Base-by-base conservation (phyloP, 129 eudicot genomes). In the Deinandra increscens region DNA sequence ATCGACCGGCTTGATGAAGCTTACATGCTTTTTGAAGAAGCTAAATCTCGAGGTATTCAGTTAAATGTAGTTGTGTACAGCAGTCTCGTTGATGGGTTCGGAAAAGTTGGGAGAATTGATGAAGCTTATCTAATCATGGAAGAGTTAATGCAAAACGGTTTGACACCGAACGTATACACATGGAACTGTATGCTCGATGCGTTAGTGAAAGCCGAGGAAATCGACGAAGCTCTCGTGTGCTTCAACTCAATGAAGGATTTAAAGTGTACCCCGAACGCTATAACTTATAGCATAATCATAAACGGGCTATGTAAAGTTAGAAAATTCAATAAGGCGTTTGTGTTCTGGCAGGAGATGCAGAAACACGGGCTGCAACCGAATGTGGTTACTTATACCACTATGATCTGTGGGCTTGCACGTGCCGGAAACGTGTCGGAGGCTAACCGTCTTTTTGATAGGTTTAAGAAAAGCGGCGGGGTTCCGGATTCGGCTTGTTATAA, bases 101-200 rank as follows among this genome's bases (percentile, higher is more conserved):
- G 97, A n/a, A 89, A 93, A 72, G 97, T 89, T 17, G 99, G 99
- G 23, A 85, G 95, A 73, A 85, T 93, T 0, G 97, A 93, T 43
- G 99, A 93, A 85, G 99, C 99, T 2, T 93, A 93, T 73, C 76
- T 93, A 22, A 85, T 93, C 0, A 83, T 93, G 85, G 99, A 93
- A 73, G 99, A 93, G 72, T 74, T 89, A 77, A 93, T 89, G 95
- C 97, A 93, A 62, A 87, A 78, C 18, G 90, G 87, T 18, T 73
- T 93, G 45, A 84, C 76, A 2, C 87, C 98, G 14, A 93, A 93
- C 61, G 72, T 82, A 12, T 88, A 86, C 83, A 87, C 99, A 19
- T 93, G 99, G 99, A 93, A 93, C 78, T 89, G 95, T 69, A 76
- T 93, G 70, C 97, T 93, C 6, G 89, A 93, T 76, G 99, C 92